phyloP scores from a whole-genome alignment of 306 rosid species.

The Vigna hirtella region DNA sequence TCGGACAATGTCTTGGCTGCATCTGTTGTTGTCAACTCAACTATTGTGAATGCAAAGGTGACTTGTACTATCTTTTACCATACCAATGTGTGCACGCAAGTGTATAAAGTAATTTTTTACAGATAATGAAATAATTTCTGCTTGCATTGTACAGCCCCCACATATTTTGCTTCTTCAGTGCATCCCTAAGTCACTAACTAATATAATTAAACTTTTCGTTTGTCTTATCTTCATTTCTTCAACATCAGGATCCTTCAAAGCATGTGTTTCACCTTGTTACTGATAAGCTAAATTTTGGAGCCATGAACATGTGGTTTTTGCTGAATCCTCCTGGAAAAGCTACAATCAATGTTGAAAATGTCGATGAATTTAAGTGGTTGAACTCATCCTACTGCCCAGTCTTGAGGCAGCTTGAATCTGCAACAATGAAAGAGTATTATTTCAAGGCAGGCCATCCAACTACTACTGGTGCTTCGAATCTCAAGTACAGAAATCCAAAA shows the following conservation, averaged over 20 bases:
- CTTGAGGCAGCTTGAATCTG: slow-evolving; percentile 87
- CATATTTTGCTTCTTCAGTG: slow-evolving; percentile 17
- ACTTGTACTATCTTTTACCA: slow-evolving; percentile 25
- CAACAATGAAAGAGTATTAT: slow-evolving; percentile 92
- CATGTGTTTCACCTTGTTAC: slow-evolving; percentile 98
- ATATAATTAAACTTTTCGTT: slow-evolving; percentile 25
- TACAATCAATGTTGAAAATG: slow-evolving; percentile 87
- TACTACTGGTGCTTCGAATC: slow-evolving; percentile 77
- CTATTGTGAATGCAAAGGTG: slow-evolving; percentile 92
- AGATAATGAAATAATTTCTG: slow-evolving; percentile 28
- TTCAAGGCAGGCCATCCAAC: slow-evolving; percentile 93
- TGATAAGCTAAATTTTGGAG: slow-evolving; percentile 91
- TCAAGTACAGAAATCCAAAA: slow-evolving; percentile 97
- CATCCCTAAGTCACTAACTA: slow-evolving; percentile 16
- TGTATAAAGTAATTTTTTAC: not conserved
- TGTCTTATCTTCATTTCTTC: slow-evolving; percentile 48
- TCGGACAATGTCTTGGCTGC: slow-evolving; percentile 99
- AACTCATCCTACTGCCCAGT: slow-evolving; percentile 97
- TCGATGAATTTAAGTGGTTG: slow-evolving; percentile 93
- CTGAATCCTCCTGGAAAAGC: slow-evolving; percentile 97
- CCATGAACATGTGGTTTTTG: slow-evolving; percentile 99
- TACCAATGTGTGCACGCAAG: not conserved
- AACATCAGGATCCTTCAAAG: slow-evolving; percentile 86
- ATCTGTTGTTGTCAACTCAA: slow-evolving; percentile 93
- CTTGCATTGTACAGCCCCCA: not conserved